Evolutionary conservation across 495 filamentous ascomycete genomes (phyloP), one percentile per base, ranked within the genome.

Genomic region (Xylaria longipes): DNA sequence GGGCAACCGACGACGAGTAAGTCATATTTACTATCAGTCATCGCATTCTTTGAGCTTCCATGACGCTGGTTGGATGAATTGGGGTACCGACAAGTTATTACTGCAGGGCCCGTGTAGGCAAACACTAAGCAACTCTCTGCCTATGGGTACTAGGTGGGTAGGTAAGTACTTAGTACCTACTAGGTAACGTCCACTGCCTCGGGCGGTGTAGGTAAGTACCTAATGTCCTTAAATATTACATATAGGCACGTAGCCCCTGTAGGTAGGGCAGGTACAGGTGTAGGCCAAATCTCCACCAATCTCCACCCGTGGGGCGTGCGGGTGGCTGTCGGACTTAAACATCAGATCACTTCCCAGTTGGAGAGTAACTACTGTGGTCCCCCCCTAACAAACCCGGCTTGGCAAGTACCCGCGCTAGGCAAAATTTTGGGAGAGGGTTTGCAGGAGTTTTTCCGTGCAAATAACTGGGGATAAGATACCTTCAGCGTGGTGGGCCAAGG

Each of bases 1-100:
- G 45, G 25, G 64, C 45, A 45, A 37, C 29, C 20, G 45, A 27
- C 12, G 3, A 39, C 14, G 64, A 27, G 9, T 0, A 46, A 35
- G 35, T 45, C 46, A 64, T 43, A n/a, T 54, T 67, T 56, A 5
- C 7, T 27, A 69, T 71, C 69, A 73, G 77, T 79, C 77, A 79
- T 74, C 76, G 35, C 58, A 31, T 79, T 79, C 77, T 73, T 71
- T 62, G n/a, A 72, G 77, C 37, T 79, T 79, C 77, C 72, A 79
- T 69, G 71, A 67, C 69, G 63, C 68, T 37, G 35, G 27, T 37
- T 20, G 12, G 22, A 17, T 58, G 12, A 33, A 22, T 63, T 43
- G 60, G 60, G 31, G 57, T 5, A 22, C 22, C 33, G 33, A 60
- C 57, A 22, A 60, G 31, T 37, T 43, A 43, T 37, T 15, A 17